phyloP scores from a whole-genome alignment of 2,329 filamentous ascomycete genomes.

The Xylaria sp. region DNA sequence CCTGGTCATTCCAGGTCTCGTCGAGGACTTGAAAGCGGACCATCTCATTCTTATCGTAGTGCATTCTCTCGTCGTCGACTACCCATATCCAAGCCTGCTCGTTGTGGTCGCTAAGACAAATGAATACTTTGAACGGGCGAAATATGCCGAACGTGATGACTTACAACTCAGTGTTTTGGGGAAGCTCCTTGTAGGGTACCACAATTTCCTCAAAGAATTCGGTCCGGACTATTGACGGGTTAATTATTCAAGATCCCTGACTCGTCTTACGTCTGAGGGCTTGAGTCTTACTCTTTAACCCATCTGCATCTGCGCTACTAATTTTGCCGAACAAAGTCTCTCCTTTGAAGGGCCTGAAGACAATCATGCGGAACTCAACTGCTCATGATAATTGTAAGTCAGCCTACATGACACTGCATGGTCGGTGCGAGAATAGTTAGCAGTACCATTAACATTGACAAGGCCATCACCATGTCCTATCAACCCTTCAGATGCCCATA shows the following conservation, averaged over 20 bases:
- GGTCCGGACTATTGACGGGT: conserved; percentile 69
- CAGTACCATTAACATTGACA: conserved; percentile 88
- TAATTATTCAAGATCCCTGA: neutral
- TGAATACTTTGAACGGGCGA: conserved; percentile 44
- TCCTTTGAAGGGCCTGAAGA: conserved; percentile 95
- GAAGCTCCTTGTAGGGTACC: conserved; percentile 77
- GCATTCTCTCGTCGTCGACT: conserved; percentile 77
- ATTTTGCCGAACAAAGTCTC: conserved; percentile 91
- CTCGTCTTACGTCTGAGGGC: neutral
- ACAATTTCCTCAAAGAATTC: conserved; percentile 97
- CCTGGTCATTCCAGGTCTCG: conserved; percentile 92
- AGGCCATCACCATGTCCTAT: conserved; percentile 93
- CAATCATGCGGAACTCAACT: conserved; percentile 93
- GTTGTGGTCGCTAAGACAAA: conserved; percentile 67
- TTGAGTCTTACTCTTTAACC: conserved; percentile 70
- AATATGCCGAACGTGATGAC: conserved; percentile 47
- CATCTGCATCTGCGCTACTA: conserved; percentile 74
- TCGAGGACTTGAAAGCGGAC: conserved; percentile 86
- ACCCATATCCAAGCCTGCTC: conserved; percentile 90
- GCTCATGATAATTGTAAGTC: conserved; percentile 13
- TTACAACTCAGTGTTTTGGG: conserved; percentile 80
- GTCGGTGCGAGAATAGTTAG: neutral
- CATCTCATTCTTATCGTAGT: conserved; percentile 89
- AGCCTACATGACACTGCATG: neutral
- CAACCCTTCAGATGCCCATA: conserved; percentile 89